Conservation (phyloP, 208 protist species). For the Crithidia sp. region DNA sequence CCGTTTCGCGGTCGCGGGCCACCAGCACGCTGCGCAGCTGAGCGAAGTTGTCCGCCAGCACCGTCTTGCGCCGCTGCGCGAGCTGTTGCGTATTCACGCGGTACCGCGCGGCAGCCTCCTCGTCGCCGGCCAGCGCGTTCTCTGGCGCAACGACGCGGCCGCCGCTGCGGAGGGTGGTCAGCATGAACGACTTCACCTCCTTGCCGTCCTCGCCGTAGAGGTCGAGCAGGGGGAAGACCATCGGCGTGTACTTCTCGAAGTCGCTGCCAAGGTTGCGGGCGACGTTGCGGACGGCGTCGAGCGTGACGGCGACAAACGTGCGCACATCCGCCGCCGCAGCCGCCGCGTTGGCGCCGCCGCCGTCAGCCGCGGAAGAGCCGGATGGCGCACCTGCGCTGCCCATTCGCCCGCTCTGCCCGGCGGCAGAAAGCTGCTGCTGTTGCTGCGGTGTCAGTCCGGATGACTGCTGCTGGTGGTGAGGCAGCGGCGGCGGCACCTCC, state of each 20-base stretch:
- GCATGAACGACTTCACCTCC: constrained; percentile 45
- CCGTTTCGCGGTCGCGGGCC: constrained; percentile 62
- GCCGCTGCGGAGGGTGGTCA: constrained; percentile 40
- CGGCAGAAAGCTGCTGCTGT: background rate
- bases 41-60: constrained; percentile 58
- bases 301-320: constrained; percentile 62
- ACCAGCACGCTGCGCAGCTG: constrained; percentile 58
- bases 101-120: constrained; percentile 41
- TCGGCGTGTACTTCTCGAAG: constrained; percentile 82
- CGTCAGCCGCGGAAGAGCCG: background rate
- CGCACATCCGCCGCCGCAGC: constrained; percentile 23
- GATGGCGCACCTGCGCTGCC: background rate
- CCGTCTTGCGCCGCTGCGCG: constrained; percentile 39
- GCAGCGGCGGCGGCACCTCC: constrained; percentile 3
- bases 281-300: constrained; percentile 70
- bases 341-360: background rate
- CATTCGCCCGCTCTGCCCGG: background rate
- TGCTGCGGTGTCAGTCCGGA: background rate
- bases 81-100: constrained; percentile 37
- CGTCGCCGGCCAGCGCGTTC: constrained; percentile 23
- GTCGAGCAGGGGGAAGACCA: constrained; percentile 77
- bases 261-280: constrained; percentile 77
- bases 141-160: constrained; percentile 52
- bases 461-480: background rate
- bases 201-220: constrained; percentile 58